Evolutionary conservation across 179 eudicot species (phyloP).

Genomic region (Vitellaria paradoxa): DNA sequence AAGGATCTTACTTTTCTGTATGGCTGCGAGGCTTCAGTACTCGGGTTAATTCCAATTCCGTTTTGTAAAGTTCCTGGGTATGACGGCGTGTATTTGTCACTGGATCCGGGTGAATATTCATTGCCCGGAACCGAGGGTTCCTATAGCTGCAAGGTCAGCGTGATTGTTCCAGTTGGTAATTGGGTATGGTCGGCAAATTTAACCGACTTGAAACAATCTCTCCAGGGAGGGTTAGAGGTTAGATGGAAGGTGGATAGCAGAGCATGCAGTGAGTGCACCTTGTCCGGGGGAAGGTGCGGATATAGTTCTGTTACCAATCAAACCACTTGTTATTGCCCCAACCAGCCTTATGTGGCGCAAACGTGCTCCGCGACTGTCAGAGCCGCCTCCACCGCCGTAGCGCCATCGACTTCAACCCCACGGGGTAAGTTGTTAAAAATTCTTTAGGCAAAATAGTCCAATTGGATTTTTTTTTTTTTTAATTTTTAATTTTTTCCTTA

Average conservation of each 20-base stretch:
- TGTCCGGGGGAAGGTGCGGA: conserved; percentile 43
- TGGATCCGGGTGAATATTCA: too few species aligned
- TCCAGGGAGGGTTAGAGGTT: conserved; percentile 34
- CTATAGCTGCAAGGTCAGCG: conserved; percentile 23
- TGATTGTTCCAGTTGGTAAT: conserved; percentile 28
- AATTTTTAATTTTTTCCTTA: too few species aligned
- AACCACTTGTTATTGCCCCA: conserved; percentile 44
- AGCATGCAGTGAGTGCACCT: conserved; percentile 26
- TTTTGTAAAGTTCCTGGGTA: conserved; percentile 9
- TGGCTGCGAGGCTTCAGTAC: conserved; percentile 29
- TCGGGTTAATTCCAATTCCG: neutral
- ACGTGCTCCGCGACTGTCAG: neutral
- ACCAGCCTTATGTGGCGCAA: conserved; percentile 13
- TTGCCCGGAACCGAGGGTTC: conserved; percentile 20
- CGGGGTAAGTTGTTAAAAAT: too few species aligned
- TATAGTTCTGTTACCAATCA: conserved; percentile 17
- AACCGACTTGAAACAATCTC: conserved; percentile 14
- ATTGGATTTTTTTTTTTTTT: too few species aligned
- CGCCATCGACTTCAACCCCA: too few species aligned
- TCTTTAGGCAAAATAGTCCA: too few species aligned
- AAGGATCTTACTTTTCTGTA: conserved; percentile 27
- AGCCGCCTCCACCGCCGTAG: too few species aligned
- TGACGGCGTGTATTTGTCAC: conserved; percentile 3
- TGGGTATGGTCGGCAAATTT: conserved; percentile 9
- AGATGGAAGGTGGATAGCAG: conserved; percentile 25